phyloP scores from a whole-genome alignment of 176 grass and related monocot genomes.

The maize (Zea mays) region DNA sequence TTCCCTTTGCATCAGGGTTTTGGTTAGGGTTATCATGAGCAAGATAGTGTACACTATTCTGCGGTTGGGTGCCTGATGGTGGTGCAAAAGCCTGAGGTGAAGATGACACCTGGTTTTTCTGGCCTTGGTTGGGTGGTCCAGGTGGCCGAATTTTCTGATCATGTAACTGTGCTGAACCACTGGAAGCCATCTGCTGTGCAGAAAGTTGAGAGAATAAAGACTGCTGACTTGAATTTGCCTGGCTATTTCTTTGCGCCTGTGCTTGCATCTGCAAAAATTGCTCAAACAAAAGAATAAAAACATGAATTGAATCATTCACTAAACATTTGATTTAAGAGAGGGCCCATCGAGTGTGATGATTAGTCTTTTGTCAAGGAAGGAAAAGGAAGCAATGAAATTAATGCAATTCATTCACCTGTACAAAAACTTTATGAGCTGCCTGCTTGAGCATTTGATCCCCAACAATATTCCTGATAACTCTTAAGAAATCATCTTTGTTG shows the following conservation, averaged over 20 bases:
- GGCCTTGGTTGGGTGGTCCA: conserved; percentile 50
- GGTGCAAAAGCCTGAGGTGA: conserved; percentile 38
- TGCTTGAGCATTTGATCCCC: conserved; percentile 98
- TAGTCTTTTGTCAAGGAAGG: conserved; percentile 18
- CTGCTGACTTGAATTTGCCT: conserved; percentile 69
- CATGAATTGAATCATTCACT: conserved; percentile 3
- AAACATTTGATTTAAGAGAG: conserved; percentile 18
- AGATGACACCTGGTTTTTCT: conserved; percentile 39
- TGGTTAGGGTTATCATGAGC: conserved; percentile 38
- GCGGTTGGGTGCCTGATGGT: conserved; percentile 42
- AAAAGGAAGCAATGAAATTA: conserved; percentile 26
- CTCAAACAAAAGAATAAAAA: conserved; percentile 24
- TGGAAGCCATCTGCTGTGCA: conserved; percentile 52
- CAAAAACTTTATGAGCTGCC: conserved; percentile 91
- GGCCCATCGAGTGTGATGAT: conserved; percentile 15
- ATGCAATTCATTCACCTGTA: conserved; percentile 62
- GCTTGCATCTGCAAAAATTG: conserved; percentile 53
- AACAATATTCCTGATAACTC: conserved; percentile 93
- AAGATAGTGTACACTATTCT: conserved; percentile 35
- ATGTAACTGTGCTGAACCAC: conserved; percentile 53
- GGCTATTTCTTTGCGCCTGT: conserved; percentile 56
- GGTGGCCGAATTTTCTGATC: conserved; percentile 46
- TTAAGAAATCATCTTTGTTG: conserved; percentile 95
- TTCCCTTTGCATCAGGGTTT: conserved; percentile 41
- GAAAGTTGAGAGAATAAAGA: conserved; percentile 61